Base-by-base conservation (phyloP, 2,329 filamentous ascomycete species). In the Neofusicoccum laricinum region DNA sequence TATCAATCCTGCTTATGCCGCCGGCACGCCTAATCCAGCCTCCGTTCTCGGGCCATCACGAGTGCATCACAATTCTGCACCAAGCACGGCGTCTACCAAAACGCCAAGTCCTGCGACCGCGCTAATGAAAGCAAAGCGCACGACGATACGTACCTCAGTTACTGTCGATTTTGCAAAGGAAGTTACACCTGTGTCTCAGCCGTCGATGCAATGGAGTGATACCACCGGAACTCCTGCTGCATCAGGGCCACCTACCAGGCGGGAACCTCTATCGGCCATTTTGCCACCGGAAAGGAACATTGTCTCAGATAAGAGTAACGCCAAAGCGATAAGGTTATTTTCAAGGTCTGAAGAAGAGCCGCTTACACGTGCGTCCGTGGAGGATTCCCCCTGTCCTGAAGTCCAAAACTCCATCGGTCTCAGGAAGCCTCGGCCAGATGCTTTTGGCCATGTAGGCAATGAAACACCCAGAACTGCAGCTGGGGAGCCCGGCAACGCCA, bases 131-230 rank as follows among this genome's bases (percentile, higher is more conserved):
- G 15, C 14, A 11, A 34, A 43, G 12, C 5, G 15, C 10, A 41
- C 36, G 10, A 21, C 38, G 10, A 2, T 21, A 12, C 36, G 6
- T n/a, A 32, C 40, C 8, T 21, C 6, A n/a, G n/a, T 34, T 19
- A 21, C n/a, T 15, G 10, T 41, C 3, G 45, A 50, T 15, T 61
- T 61, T n/a, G 45, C 21, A 49, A 41, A 61, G n/a, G 58, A 50
- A 41, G 58, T 40, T 6, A 40, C 45, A 17, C 45, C 58, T 15
- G 15, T 61, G 58, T 61, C 58, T 40, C 43, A 50, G 32, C 46
- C 15, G 32, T 61, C 58, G 32, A 61, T 32, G 19, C 58, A 61
- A 32, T 61, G 43, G 43, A 61, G 45, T n/a, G 36, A 50, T 19
- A 61, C 45, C 7, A 61, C 40, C 40, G 45, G 46, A 19, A 61